phyloP scores from a whole-genome alignment of 306 rosid genomes.

The Ormosia emarginata region DNA sequence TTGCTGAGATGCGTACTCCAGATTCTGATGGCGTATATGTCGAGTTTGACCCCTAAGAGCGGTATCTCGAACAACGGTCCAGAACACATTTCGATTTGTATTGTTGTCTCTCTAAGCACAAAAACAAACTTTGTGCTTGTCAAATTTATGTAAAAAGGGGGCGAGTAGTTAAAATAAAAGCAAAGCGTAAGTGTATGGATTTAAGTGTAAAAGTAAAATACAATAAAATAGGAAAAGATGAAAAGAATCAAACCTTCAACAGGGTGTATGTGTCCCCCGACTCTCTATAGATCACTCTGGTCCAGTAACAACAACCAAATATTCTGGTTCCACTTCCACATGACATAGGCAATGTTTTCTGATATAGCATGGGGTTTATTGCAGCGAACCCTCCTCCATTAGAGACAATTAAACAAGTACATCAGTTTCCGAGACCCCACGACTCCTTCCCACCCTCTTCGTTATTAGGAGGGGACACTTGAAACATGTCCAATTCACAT shows the following conservation, averaged over 20 bases:
- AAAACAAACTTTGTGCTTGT: neutral
- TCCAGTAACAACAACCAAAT: slow-evolving; percentile 34
- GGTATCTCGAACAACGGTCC: too few relatives aligned
- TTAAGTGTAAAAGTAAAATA: too few relatives aligned
- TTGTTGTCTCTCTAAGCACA: neutral
- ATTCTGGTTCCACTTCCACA: slow-evolving; percentile 36
- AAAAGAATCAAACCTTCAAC: neutral
- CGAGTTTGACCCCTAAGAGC: too few relatives aligned
- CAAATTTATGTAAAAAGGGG: neutral
- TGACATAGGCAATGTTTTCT: slow-evolving; percentile 26
- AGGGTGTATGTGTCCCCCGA: neutral
- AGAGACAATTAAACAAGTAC: slow-evolving; percentile 42
- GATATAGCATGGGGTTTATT: neutral
- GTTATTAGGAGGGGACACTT: slow-evolving; percentile 32
- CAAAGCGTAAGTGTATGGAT: too few relatives aligned
- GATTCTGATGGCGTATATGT: too few relatives aligned
- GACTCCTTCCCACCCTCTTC: slow-evolving; percentile 25
- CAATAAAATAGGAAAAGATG: neutral
- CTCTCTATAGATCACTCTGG: neutral
- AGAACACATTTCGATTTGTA: neutral
- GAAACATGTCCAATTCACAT: slow-evolving; percentile 41
- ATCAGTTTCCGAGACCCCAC: slow-evolving; percentile 33
- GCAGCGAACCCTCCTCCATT: slow-evolving; percentile 6
- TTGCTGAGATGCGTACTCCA: too few relatives aligned
- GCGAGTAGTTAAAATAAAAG: neutral